phyloP scores from a whole-genome alignment of 345 rosid genomes.

The Aquilaria malaccensis region DNA sequence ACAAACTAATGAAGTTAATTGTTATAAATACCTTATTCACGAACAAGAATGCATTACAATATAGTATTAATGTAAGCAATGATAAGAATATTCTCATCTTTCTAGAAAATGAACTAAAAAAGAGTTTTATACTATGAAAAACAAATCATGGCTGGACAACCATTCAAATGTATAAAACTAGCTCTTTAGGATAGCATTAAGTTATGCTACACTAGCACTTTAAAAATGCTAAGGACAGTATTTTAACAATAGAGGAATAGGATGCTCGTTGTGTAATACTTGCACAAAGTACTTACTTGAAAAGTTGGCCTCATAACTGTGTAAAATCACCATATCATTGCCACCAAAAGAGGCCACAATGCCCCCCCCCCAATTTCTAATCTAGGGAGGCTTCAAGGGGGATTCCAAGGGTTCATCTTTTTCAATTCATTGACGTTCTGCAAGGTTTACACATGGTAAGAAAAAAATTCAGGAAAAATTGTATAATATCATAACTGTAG shows the following conservation, averaged over 20 bases:
- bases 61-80: neutral
- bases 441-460: constrained; percentile 13
- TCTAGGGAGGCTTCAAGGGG: constrained; percentile 83
- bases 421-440: constrained; percentile 67
- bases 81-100: neutral
- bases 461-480: constrained; percentile 8
- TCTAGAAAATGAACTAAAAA: neutral
- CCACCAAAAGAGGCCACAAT: constrained; percentile 82
- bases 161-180: neutral
- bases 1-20: neutral
- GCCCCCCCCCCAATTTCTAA: constrained; percentile 53
- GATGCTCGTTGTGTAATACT: constrained; percentile 85
- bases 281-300: constrained; percentile 73
- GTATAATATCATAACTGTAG: neutral
- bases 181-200: too few species aligned
- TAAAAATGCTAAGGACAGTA: neutral
- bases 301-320: constrained; percentile 57
- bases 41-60: neutral
- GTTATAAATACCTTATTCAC: constrained; percentile 58
- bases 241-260: constrained; percentile 71
- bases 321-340: constrained; percentile 78
- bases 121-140: neutral
- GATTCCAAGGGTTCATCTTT: constrained; percentile 64
- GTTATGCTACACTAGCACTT: too few species aligned
- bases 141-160: neutral